Evolutionary conservation across 2,329 filamentous ascomycete genomes (phyloP).

Genomic region (Cladobotryum mycophilum): DNA sequence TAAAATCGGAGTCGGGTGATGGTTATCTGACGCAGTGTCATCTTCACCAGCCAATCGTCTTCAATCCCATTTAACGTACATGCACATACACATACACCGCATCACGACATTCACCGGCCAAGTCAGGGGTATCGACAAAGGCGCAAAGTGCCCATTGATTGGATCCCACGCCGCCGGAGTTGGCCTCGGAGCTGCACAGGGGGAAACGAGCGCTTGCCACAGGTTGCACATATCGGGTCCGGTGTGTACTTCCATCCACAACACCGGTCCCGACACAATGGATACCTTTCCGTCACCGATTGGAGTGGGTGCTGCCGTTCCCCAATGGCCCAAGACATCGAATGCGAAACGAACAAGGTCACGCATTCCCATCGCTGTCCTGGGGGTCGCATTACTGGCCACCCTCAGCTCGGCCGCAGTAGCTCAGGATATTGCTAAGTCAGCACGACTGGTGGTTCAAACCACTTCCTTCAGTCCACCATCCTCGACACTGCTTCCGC

Average conservation of each 20-base stretch:
- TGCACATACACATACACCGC: too few species aligned
- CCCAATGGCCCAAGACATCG: neutral
- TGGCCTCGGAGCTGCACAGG: neutral
- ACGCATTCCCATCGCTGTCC: constrained; percentile 5
- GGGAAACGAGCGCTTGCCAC: neutral
- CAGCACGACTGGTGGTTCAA: constrained; percentile 8
- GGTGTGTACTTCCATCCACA: neutral
- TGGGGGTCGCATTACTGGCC: constrained; percentile 7
- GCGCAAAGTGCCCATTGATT: too few species aligned
- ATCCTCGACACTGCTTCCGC: neutral
- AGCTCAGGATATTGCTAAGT: constrained; percentile 2
- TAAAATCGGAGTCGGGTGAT: too few species aligned
- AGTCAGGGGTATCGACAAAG: too few species aligned
- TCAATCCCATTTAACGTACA: too few species aligned
- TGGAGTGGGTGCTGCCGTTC: neutral
- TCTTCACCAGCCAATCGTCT: too few species aligned
- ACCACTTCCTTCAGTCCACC: neutral
- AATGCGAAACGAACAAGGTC: neutral
- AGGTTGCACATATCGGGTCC: neutral
- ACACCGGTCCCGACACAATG: neutral
- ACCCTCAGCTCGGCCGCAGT: constrained; percentile 4
- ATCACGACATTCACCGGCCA: too few species aligned
- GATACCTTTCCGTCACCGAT: neutral
- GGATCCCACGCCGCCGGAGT: too few species aligned
- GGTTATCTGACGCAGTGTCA: too few species aligned